Evolutionary conservation across 805 yeast genomes (phyloP).

Genomic region (Kodamaea jinghongensis): DNA sequence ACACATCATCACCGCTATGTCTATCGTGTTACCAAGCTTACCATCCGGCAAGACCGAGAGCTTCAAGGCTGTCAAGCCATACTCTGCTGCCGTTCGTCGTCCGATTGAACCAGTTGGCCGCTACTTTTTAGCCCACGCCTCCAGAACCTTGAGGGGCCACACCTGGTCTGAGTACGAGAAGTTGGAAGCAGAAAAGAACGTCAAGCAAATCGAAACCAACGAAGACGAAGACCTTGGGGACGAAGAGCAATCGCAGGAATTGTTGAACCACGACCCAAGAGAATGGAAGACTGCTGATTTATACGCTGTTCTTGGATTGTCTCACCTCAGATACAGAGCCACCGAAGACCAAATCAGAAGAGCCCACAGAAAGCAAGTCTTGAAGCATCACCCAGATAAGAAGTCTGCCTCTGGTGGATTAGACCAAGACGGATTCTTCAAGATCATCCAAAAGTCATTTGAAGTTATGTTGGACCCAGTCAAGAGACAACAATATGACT

Average conservation of each 20-base stretch:
- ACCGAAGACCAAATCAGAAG: conserved; percentile 90
- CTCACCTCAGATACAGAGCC: conserved; percentile 87
- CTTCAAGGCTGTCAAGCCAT: conserved; percentile 49
- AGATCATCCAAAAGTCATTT: conserved; percentile 94
- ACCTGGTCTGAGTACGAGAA: conserved; percentile 98
- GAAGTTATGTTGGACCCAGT: conserved; percentile 83
- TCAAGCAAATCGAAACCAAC: conserved; percentile 62
- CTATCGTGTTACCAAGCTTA: conserved; percentile 48
- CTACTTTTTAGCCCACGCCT: conserved; percentile 91
- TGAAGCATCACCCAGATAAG: conserved; percentile 98
- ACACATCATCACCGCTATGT: conserved; percentile 20
- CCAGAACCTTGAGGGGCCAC: conserved; percentile 93
- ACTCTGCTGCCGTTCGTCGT: conserved; percentile 65
- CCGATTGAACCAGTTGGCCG: conserved; percentile 97
- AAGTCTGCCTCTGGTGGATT: conserved; percentile 86
- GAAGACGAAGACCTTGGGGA: conserved; percentile 67
- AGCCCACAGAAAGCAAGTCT: conserved; percentile 95
- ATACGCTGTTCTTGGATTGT: conserved; percentile 92
- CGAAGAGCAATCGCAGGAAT: conserved; percentile 64
- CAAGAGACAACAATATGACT: conserved; percentile 92
- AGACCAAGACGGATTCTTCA: conserved; percentile 95
- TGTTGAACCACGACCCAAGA: conserved; percentile 89
- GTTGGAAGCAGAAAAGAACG: conserved; percentile 87
- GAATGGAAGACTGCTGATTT: conserved; percentile 97
- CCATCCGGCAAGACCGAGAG: conserved; percentile 46